These are phyloP conservation scores for Fusarium sp. DNA, from an alignment of 2,329 filamentous ascomycete genomes.

Conservation along the genomic window DNA sequence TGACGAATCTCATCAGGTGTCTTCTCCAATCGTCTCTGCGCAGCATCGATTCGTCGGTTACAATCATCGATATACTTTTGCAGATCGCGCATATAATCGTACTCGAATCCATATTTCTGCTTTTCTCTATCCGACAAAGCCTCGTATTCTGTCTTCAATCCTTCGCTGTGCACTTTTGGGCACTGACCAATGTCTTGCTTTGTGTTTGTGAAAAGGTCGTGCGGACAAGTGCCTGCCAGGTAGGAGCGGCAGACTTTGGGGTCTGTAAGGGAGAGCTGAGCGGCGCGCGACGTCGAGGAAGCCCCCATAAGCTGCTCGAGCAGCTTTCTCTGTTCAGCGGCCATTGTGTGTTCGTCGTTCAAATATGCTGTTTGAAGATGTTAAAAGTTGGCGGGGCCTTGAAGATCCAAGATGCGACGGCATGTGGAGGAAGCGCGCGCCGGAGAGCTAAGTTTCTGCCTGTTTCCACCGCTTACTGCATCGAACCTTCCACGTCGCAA, in stretches of 20 bases:
- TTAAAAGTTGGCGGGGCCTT: slow-evolving; percentile 37
- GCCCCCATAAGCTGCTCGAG: slow-evolving; percentile 95
- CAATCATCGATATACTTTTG: slow-evolving; percentile 97
- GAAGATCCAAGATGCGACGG: slow-evolving; percentile 35
- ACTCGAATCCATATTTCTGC: slow-evolving; percentile 88
- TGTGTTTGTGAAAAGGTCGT: slow-evolving; percentile 99
- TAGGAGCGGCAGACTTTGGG: slow-evolving; percentile 95
- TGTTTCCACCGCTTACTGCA: slow-evolving; percentile 37
- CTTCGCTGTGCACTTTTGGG: slow-evolving; percentile 87
- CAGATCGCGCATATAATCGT: slow-evolving; percentile 96
- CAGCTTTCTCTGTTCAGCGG: slow-evolving; percentile 97
- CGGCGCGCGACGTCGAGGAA: slow-evolving; percentile 76
- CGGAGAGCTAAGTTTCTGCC: slow-evolving; percentile 43
- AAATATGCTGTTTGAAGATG: slow-evolving; percentile 1
- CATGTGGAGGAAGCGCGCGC: slow-evolving; percentile 44
- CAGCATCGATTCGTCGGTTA: slow-evolving; percentile 90
- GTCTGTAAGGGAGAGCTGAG: slow-evolving; percentile 89
- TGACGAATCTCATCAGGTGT: slow-evolving; percentile 97
- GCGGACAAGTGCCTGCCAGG: slow-evolving; percentile 91
- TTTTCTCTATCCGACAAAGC: slow-evolving; percentile 76
- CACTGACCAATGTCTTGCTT: slow-evolving; percentile 96
- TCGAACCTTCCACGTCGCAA: slow-evolving; percentile 44
- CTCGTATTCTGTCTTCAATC: slow-evolving; percentile 90
- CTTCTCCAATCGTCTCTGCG: slow-evolving; percentile 92
- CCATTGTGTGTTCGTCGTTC: slow-evolving; percentile 62